Base-by-base conservation (phyloP, 169 alveolate species). In the Miamiensis avidus region DNA sequence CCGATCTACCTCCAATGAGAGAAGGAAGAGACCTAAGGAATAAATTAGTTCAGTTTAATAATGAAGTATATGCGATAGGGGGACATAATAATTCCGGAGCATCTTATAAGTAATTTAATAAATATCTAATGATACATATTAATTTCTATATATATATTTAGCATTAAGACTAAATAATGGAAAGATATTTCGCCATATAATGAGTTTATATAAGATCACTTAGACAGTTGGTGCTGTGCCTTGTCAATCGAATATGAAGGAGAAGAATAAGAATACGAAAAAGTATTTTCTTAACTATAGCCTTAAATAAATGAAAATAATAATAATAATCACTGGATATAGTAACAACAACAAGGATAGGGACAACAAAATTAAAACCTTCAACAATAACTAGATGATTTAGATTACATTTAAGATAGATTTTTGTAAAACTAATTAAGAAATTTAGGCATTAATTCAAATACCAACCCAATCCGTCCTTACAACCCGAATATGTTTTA, bases 1-100 rank as follows among this genome's bases (percentile, higher is more conserved):
- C 69, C 34, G 31, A 88, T 11, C 74, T 91, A 1, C 91, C 94
- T 0, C 76, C 64, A 27, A 93, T 93, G 95, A 88, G 78, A 78
- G 96, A 93, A 78, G 96, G 96, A 29, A 93, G 95, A 86, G 96
- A 93, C 72, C 75, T 93, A n/a, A 89, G 96, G 65, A 93, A 93
- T 79, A 93, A 93, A 78, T 87, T 91, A 4, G 90, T 88, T 26
- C 85, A 74, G 34, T 83, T 73, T 78, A 91, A 89, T n/a, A 93
- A 92, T 28, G 29, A 78, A n/a, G 90, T 92, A n/a, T 93, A 83
- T 83, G 95, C 95, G 25, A 92, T 89, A 31, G 96, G 96, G 16
- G 96, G 96, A 0, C 83, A 91, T 33, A 91, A 89, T 34, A 77
- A 49, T n/a, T 31, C 81, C 20, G 69, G 69, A 49, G 4, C 69